Base-by-base conservation (phyloP, 1,284 basidiomycete genomes). In the Sporisorium scitamineum region DNA sequence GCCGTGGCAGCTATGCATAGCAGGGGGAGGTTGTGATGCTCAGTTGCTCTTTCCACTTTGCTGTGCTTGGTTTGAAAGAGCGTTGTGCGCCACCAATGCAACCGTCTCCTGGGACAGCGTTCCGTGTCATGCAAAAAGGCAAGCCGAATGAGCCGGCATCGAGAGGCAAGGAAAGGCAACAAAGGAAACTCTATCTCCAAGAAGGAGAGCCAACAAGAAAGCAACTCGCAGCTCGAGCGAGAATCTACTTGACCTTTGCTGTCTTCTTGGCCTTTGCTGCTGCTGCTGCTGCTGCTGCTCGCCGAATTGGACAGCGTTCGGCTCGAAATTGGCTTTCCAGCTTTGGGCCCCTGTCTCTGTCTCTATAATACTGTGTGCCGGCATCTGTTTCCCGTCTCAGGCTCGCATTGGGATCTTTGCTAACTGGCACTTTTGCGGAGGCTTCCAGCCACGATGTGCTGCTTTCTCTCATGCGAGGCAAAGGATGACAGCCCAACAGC, bases 291-390 rank as follows among this genome's bases (percentile, higher is more conserved):
- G n/a, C n/a, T n/a, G n/a, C n/a, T 18, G 39, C 27, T 42, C 41
- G 63, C 63, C 24, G 56, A 65, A 59, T 27, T 55, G 52, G 63
- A 65, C 63, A 65, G 56, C 63, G 41, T 41, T 10, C 26, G 9
- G 22, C 27, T 37, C 13, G 61, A 52, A 34, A 27, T 47, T 47
- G 45, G 18, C 45, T 26, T n/a, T 32, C 26, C 26, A 34, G 10
- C 31, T 54, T 26, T 0, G n/a, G n/a, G 5, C 61, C 61, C 61
- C 54, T 63, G 61, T 63, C 61, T 57, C 54, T 16, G 1, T n/a
- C n/a, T n/a, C n/a, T n/a, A n/a, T n/a, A n/a, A n/a, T 14, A 16
- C 4, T 39, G 37, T 39, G 37, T 1, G 37, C 18, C 18, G 16
- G 37, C 37, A 18, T 39, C n/a, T n/a, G n/a, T n/a, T 14, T 39